Percentiles rank a stretch among this genome's conserved stretches.
phyloP scores from a whole-genome alignment of 345 rosid species.

The Erodium maritimum region DNA sequence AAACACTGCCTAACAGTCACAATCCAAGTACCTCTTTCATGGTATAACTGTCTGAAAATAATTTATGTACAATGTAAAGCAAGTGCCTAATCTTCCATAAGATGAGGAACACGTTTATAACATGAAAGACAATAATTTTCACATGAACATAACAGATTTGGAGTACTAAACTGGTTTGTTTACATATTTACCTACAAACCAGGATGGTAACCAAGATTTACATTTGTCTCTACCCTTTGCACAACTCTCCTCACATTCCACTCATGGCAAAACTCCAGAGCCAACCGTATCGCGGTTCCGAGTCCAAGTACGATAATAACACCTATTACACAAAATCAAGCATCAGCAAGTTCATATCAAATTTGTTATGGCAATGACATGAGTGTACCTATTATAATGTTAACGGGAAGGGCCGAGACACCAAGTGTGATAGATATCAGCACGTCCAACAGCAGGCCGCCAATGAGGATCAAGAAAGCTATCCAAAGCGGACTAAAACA shows the following conservation, averaged over 20 bases:
- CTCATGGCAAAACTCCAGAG: slow-evolving; percentile 71
- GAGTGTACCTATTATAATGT: slow-evolving; percentile 79
- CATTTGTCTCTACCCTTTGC: slow-evolving; percentile 52
- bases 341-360: too few species aligned
- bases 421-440: slow-evolving; percentile 79
- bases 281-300: slow-evolving; percentile 73
- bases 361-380: too few species aligned
- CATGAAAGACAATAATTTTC: too few species aligned
- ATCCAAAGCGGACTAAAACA: slow-evolving; percentile 88
- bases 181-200: slow-evolving; percentile 42
- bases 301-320: slow-evolving; percentile 85
- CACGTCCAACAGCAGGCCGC: slow-evolving; percentile 77
- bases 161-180: too few species aligned
- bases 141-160: too few species aligned
- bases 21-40: too few species aligned
- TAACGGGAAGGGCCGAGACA: slow-evolving; percentile 74
- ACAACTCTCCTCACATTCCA: slow-evolving; percentile 72
- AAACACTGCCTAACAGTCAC: too few species aligned
- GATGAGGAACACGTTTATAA: too few species aligned
- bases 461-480: slow-evolving; percentile 78
- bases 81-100: too few species aligned
- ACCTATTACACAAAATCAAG: slow-evolving; percentile 27
- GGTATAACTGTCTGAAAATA: too few species aligned
- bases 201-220: slow-evolving; percentile 46
- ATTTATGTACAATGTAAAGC: too few species aligned